Base-by-base conservation (phyloP, 2,329 filamentous ascomycete genomes). In the Periconia sp. region DNA sequence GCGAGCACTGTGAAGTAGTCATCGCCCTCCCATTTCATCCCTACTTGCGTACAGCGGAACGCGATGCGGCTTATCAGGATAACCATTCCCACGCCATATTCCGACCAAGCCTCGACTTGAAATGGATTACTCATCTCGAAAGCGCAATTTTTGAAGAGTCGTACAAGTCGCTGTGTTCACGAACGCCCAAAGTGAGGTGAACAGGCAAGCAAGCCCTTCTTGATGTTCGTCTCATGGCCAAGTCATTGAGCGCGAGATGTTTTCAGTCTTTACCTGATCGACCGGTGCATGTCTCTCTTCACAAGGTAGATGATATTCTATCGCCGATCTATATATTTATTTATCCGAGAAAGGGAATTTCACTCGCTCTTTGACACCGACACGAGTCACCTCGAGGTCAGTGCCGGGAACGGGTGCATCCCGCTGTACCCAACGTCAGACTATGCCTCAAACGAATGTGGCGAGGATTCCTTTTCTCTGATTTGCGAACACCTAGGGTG, bases 1-100 rank as follows among this genome's bases (percentile, higher is more conserved):
- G 53, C 41, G 3, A 58, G 47, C 17, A 50, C 30, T 23, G 53
- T 41, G 20, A 56, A 53, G 46, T 58, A 58, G 43, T 58, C 56
- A 19, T 58, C 56, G 35, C 56, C 56, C 8, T 58, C 47, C 56
- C 56, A 58, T 2, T 50, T 49, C 30, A 42, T 19, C 9, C 50
- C 50, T 23, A 56, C 27, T 19, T 50, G 49, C 20, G 30, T 48
- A 49, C 50, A 54, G 17, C 53, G 53, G 18, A 33, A 50, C 30
- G 42, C 30, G 19, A 58, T 53, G 7, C 53, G 56, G 23, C 37
- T 27, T 18, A 52, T 10, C 40, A 54, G 23, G n/a, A 57, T 47
- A 15, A 49, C 37, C 41, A 55, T 54, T 14, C 55, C 55, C 23
- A 57, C 31, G n/a, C 40, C 52, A 47, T 57, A 57, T 37, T 57